Evolutionary conservation across 768 basidiomycete genomes (phyloP), one percentile per base, ranked within the genome.

Genomic region (Leccinum subtestaceum): DNA sequence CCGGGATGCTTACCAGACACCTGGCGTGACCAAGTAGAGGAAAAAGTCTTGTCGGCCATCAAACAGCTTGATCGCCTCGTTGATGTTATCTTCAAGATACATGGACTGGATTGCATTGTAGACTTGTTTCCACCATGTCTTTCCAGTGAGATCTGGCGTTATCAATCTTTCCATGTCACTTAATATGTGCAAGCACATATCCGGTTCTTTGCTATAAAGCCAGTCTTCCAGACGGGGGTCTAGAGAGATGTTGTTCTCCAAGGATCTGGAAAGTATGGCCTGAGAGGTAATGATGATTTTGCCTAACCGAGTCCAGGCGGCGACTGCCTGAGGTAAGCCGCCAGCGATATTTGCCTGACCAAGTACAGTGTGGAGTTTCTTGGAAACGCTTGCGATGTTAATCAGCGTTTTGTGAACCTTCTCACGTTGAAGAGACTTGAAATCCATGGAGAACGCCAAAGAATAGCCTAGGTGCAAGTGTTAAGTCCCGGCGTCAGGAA

Each of bases 121-220:
- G 23, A 53, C 9, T 53, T 34, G 32, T 27, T n/a, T 31, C 57
- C 46, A 55, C 23, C 48, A 13, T 2, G 55, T 36, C 46, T 21
- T 50, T 56, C 32, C 13, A 13, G 46, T 25, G 17, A 27, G 23
- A 50, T 56, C 23, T 10, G 40, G n/a, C 17, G 29, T 23, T 9
- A 54, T 53, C 21, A 25, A n/a, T 8, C n/a, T 46, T 3, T 57
- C 31, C 56, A 57, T 53, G 23, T 53, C 40, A n/a, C 12, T n/a
- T 23, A 57, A 34, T 23, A 53, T 57, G 23, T 34, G 51, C 40
- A 57, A 46, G 56, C 56, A 53, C 56, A 53, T 57, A 6, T 54
- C 32, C 10, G 57, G 51, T 53, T 57, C 57, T 36, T 56, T 56
- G 17, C 55, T 36, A 50, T 19, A 32, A 4, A 57, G 57, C 57